Evolutionary conservation across 805 yeast species (phyloP).

Genomic region (Cyberlindnera americana): DNA sequence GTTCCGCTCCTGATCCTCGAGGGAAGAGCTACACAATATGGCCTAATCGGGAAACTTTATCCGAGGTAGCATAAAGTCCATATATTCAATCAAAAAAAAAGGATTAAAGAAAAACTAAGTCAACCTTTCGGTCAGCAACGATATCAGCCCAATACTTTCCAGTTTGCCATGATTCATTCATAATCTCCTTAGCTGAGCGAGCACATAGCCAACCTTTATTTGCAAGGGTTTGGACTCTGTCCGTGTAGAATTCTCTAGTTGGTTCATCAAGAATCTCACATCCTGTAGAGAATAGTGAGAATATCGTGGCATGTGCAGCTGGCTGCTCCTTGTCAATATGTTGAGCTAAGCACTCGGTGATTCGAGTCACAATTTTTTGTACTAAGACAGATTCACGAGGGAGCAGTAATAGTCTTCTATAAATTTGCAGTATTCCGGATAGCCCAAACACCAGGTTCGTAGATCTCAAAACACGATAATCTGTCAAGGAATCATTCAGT

Average conservation of each 20-base stretch:
- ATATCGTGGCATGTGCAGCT: slow-evolving; percentile 48
- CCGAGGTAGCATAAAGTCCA: no score
- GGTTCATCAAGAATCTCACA: not conserved
- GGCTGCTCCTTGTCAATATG: slow-evolving; percentile 42
- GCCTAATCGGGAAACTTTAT: no score
- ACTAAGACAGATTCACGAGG: slow-evolving; percentile 45
- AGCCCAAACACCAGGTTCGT: slow-evolving; percentile 50
- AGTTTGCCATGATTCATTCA: slow-evolving; percentile 50
- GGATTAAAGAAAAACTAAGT: slow-evolving; percentile 40
- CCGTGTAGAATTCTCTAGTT: slow-evolving; percentile 21
- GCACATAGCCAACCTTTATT: slow-evolving; percentile 33
- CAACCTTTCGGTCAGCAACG: slow-evolving; percentile 38
- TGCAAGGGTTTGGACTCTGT: slow-evolving; percentile 36
- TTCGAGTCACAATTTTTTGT: slow-evolving; percentile 36
- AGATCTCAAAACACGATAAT: slow-evolving; percentile 33
- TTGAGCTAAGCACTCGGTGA: slow-evolving; percentile 31
- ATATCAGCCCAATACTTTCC: slow-evolving; percentile 52
- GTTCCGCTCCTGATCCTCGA: no score
- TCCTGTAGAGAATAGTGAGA: slow-evolving; percentile 45
- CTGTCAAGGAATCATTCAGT: slow-evolving; percentile 3
- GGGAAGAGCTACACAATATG: no score
- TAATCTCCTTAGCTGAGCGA: slow-evolving; percentile 30
- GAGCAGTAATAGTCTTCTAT: slow-evolving; percentile 49
- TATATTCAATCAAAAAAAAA: no score
- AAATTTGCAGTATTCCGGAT: slow-evolving; percentile 53